Percentiles rank a stretch among this genome's conserved stretches.
These are phyloP conservation scores for Penicillium griseofulvum DNA, from an alignment of 2,329 filamentous ascomycete genomes.

Conservation along the genomic window DNA sequence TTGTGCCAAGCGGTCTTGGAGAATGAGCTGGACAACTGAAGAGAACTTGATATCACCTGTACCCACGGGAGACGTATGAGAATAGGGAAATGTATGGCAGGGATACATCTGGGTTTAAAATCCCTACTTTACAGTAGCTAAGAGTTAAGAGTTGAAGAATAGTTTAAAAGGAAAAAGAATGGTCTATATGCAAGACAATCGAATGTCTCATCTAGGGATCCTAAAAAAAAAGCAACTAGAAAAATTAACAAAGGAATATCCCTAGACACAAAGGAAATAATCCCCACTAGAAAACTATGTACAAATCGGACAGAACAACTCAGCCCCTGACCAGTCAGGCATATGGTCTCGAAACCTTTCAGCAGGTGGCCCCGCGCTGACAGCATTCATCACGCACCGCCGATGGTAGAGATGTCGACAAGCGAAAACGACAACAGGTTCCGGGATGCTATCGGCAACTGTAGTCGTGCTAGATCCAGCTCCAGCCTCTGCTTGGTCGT, in stretches of 20 bases:
- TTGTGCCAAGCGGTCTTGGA: not conserved
- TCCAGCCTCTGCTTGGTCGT: not conserved
- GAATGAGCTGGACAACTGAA: not conserved
- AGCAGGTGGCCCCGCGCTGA: conserved; percentile 12
- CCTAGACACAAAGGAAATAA: conserved; percentile 2
- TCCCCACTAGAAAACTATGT: conserved; percentile 27
- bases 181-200: not conserved
- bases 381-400: conserved; percentile 40
- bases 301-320: conserved; percentile 39
- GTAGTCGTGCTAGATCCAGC: not conserved
- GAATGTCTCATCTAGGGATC: not conserved
- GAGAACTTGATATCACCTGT: not conserved
- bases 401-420: conserved; percentile 52
- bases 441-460: conserved; percentile 3
- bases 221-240: not conserved
- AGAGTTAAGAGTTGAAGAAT: not conserved
- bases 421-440: conserved; percentile 46
- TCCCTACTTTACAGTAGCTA: not conserved
- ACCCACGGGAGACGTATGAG: not conserved
- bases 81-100: not conserved
- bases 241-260: not conserved
- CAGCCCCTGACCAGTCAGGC: conserved; percentile 3
- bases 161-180: not conserved
- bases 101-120: not conserved
- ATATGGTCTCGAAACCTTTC: conserved; percentile 19